Percentiles rank a stretch among this genome's conserved stretches.
phyloP scores from a whole-genome alignment of 306 rosid species.

The cucumber (Cucumis sativus) region DNA sequence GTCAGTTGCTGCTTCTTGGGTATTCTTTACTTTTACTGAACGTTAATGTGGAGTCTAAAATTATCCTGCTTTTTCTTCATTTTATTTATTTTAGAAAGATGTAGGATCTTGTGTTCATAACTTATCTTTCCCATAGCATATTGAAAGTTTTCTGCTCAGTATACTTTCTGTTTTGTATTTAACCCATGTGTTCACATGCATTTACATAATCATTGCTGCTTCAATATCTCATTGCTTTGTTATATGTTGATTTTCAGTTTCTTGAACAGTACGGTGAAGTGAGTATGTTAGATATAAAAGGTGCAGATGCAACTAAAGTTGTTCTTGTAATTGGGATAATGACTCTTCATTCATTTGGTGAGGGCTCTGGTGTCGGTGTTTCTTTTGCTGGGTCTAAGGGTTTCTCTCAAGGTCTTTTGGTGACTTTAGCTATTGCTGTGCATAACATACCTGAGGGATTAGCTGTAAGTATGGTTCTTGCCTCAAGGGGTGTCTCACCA shows the following conservation, averaged over 20 bases:
- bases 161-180: neutral
- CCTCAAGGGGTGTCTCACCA: constrained; percentile 96
- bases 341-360: constrained; percentile 99
- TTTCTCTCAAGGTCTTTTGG: constrained; percentile 91
- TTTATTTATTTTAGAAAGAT: neutral
- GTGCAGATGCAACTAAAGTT: constrained; percentile 94
- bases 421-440: constrained; percentile 94
- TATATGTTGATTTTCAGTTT: constrained; percentile 46
- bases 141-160: neutral
- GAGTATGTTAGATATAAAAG: constrained; percentile 96
- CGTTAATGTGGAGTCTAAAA: neutral
- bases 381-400: constrained; percentile 98
- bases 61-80: neutral
- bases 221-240: constrained; percentile 1
- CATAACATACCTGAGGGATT: constrained; percentile 99
- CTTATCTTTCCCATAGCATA: neutral
- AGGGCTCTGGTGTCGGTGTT: constrained; percentile 98
- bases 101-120: neutral
- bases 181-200: neutral
- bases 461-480: constrained; percentile 98
- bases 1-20: neutral
- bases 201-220: neutral
- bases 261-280: constrained; percentile 98
- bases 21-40: neutral
- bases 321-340: constrained; percentile 94